Conservation (phyloP, 805 yeast species). For the Millerago galiae region DNA sequence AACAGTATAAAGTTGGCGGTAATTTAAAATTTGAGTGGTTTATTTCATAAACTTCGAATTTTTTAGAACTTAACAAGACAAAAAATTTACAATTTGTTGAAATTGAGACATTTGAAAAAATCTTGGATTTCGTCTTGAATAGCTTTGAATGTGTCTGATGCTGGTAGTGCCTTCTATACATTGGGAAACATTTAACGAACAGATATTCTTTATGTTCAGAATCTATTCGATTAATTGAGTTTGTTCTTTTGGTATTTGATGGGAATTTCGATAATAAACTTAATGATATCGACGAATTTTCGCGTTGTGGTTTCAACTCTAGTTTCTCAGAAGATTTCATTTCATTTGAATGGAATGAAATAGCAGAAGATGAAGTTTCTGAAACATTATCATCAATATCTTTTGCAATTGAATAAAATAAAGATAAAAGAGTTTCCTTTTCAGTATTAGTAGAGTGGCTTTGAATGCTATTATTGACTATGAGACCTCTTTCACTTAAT, state of each 20-base stretch:
- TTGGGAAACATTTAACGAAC: slow-evolving; percentile 78
- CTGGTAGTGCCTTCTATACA: slow-evolving; percentile 57
- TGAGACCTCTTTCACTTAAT: slow-evolving; percentile 1
- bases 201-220: slow-evolving; percentile 49
- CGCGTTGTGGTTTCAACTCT: too few relatives aligned
- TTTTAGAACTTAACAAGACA: slow-evolving; percentile 57
- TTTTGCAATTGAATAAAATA: slow-evolving; percentile 29
- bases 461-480: background rate
- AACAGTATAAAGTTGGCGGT: slow-evolving; percentile 53
- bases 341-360: background rate
- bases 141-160: slow-evolving; percentile 47
- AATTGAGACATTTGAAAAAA: slow-evolving; percentile 50
- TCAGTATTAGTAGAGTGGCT: slow-evolving; percentile 5
- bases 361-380: slow-evolving; percentile 1
- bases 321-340: too few relatives aligned
- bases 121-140: slow-evolving; percentile 39
- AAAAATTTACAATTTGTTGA: slow-evolving; percentile 60
- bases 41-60: slow-evolving; percentile 69
- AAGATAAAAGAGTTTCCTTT: slow-evolving; percentile 25
- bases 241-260: slow-evolving; percentile 3
- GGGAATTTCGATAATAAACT: slow-evolving; percentile 6
- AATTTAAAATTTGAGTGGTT: slow-evolving; percentile 29
- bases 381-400: slow-evolving; percentile 6
- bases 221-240: slow-evolving; percentile 2
- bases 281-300: background rate